These are phyloP conservation scores for Aphanomyces cochlioides DNA, from an alignment of 352 stramenopile species.

Conservation along the genomic window DNA sequence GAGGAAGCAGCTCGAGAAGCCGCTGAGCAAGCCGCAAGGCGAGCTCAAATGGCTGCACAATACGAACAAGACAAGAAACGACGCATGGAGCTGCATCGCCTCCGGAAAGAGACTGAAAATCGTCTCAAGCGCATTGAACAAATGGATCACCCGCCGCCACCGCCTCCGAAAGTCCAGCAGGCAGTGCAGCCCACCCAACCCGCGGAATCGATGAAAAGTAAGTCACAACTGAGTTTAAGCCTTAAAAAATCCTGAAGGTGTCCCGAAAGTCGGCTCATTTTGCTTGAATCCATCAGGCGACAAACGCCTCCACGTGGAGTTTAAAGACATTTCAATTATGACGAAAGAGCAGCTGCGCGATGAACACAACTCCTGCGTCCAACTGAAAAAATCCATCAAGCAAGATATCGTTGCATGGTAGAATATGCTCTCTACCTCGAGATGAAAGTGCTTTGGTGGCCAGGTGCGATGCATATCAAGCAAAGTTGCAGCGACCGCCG, in stretches of 20 bases:
- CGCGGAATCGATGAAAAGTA: neutral
- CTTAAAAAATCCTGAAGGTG: conserved; percentile 7
- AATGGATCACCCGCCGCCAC: neutral
- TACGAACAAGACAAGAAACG: conserved; percentile 63
- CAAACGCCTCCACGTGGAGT: neutral
- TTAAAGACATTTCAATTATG: conserved; percentile 14
- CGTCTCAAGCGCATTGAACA: conserved; percentile 24
- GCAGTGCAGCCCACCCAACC: neutral
- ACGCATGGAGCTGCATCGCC: conserved; percentile 58
- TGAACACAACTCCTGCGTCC: conserved; percentile 3
- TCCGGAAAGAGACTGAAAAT: conserved; percentile 49
- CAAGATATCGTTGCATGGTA: conserved; percentile 29
- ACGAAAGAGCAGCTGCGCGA: conserved; percentile 25
- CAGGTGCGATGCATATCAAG: conserved; percentile 27
- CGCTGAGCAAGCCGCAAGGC: conserved; percentile 44
- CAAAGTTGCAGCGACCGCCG: conserved; percentile 20
- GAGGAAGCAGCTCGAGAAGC: conserved; percentile 48
- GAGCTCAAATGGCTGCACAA: conserved; percentile 53
- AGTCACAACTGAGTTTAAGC: neutral
- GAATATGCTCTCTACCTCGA: too few species aligned
- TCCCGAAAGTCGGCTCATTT: conserved; percentile 27
- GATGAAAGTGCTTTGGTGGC: neutral
- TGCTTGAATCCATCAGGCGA: conserved; percentile 18
- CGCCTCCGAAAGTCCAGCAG: neutral
- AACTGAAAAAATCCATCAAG: conserved; percentile 25